Percentiles rank a stretch among this genome's conserved stretches.
phyloP scores from a whole-genome alignment of 2,329 filamentous ascomycete genomes.

The Aspergillus carbonarius region DNA sequence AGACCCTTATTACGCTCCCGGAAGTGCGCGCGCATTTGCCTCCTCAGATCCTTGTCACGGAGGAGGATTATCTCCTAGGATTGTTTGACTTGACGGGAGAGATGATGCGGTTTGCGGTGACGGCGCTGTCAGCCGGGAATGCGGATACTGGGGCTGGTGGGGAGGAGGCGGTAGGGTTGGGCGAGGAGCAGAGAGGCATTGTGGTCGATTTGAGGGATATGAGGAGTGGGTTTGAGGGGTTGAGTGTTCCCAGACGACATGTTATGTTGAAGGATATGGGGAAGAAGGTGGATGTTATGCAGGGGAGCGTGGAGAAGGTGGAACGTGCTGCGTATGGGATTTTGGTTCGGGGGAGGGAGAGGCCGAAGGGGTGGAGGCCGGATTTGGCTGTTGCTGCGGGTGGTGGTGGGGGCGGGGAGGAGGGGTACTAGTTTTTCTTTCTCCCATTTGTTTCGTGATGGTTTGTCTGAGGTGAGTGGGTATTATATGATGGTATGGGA shows the following conservation, averaged over 20 bases:
- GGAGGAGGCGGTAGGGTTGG: constrained; percentile 21
- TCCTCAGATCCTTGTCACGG: constrained; percentile 63
- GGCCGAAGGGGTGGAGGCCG: constrained; percentile 88
- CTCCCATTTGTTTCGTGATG: background rate
- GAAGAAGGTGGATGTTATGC: constrained; percentile 84
- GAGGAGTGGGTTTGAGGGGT: constrained; percentile 71
- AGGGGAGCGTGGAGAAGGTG: constrained; percentile 87
- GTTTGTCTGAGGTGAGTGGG: too few relatives aligned
- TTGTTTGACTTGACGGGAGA: constrained; percentile 94
- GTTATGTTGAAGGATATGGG: constrained; percentile 62
- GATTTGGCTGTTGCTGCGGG: constrained; percentile 61
- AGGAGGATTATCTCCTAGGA: constrained; percentile 85
- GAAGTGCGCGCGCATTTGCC: constrained; percentile 53
- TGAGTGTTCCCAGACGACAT: constrained; percentile 58
- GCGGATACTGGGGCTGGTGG: constrained; percentile 32
- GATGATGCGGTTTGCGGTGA: constrained; percentile 94
- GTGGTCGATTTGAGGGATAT: constrained; percentile 78
- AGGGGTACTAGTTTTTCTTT: constrained; percentile 33
- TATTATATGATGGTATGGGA: too few relatives aligned
- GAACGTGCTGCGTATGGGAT: constrained; percentile 87
- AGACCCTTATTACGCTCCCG: constrained; percentile 68
- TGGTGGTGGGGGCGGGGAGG: constrained; percentile 43
- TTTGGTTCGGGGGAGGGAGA: constrained; percentile 80
- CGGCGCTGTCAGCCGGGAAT: constrained; percentile 70
- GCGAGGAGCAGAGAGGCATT: constrained; percentile 59